Percentiles rank a stretch among this genome's conserved stretches.
These are phyloP conservation scores for Physaria fendleri DNA, from an alignment of 345 rosid species.

Conservation along the genomic window DNA sequence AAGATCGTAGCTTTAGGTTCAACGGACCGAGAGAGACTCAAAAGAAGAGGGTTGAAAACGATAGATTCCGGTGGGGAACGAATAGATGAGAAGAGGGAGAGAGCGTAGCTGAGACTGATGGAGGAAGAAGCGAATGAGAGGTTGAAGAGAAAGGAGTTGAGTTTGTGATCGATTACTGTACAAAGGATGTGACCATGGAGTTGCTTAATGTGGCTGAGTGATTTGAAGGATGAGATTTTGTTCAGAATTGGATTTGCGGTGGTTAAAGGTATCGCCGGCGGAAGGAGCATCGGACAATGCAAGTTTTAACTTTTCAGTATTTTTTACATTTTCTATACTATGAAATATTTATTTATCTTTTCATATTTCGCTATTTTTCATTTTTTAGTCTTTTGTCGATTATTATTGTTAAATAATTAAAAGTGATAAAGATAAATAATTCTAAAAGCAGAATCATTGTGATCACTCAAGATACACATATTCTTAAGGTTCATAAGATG, in stretches of 20 bases:
- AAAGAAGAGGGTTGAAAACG: slow-evolving; percentile 38
- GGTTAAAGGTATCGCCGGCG: slow-evolving; percentile 1
- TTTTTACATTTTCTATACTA: too few relatives aligned
- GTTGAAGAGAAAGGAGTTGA: slow-evolving; percentile 26
- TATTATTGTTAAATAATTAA: too few relatives aligned
- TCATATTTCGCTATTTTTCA: too few relatives aligned
- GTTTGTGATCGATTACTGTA: slow-evolving; percentile 15
- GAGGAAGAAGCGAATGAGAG: slow-evolving; percentile 35
- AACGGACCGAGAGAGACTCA: slow-evolving; percentile 32
- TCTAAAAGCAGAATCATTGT: too few relatives aligned
- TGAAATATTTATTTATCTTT: too few relatives aligned
- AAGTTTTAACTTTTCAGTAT: too few relatives aligned
- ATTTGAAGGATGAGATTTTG: slow-evolving; percentile 30
- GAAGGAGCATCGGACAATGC: slow-evolving; percentile 4
- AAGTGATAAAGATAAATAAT: too few relatives aligned
- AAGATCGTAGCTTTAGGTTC: slow-evolving; percentile 27
- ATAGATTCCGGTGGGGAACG: slow-evolving; percentile 11
- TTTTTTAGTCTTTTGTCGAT: too few relatives aligned
- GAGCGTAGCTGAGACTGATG: slow-evolving; percentile 35
- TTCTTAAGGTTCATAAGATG: too few relatives aligned
- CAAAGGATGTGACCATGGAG: slow-evolving; percentile 46
- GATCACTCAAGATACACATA: too few relatives aligned
- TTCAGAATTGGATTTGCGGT: slow-evolving; percentile 2
- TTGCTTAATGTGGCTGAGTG: slow-evolving; percentile 39
- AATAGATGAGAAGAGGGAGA: slow-evolving; percentile 41